Base-by-base conservation (phyloP, 495 filamentous ascomycete species). In the Cladorrhinum samala region DNA sequence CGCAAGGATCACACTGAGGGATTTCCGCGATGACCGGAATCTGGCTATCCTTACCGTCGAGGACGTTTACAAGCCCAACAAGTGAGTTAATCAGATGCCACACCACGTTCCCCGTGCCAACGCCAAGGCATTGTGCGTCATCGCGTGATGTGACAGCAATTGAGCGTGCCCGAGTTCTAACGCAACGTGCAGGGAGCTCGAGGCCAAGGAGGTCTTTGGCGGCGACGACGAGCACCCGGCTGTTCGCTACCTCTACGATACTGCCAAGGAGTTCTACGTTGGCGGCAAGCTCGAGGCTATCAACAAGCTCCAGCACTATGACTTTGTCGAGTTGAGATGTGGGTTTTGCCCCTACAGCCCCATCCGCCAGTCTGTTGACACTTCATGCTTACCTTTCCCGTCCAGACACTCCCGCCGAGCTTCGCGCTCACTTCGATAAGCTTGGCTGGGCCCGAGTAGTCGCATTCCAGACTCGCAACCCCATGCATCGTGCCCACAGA, bases 401-500 rank as follows among this genome's bases (percentile, higher is more conserved):
- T 33, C 21, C 40, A 94, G 89, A 95, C 73, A 91, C 94, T 17
- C 93, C 93, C 55, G 87, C 94, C 11, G 93, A 98, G 72, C 80
- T 98, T 52, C 90, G 93, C 58, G 75, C 87, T 49, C 93, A 97
- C 80, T 98, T 98, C 65, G 91, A 96, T 76, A 98, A 98, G 79
- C 88, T 98, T 65, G 93, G 93, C 68, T 98, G 93, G 93, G 83
- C 84, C 64, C 82, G 83, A 64, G 92, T 98, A 64, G 93, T 98
- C 58, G 93, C 93, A 66, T 98, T 98, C 84, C 93, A 98, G 80
- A 98, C 93, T 33, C 77, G 91, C 65, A 98, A 98, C 76, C 93
- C 93, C 52, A 98, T 98, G 93, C 93, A 98, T 77, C 86, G 93
- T 65, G 93, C 93, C 68, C 93, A 98, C 73, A 79, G 93, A 74